These are phyloP conservation scores for Penicillium brasilianum DNA, from an alignment of 2,329 filamentous ascomycete genomes.

Conservation along the genomic window DNA sequence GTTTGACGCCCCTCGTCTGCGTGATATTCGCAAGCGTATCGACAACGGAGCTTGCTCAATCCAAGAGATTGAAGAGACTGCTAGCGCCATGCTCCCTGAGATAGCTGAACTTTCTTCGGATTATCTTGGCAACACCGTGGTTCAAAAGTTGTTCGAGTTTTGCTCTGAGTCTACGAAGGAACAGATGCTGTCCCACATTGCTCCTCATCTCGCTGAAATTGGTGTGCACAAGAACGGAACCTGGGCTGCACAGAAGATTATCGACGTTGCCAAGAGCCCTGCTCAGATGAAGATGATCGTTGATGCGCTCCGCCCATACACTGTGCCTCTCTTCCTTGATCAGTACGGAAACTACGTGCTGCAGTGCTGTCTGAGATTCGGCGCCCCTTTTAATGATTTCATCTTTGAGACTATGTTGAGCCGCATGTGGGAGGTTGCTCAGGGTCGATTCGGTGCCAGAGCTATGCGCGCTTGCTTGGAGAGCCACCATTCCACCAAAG, in stretches of 20 bases:
- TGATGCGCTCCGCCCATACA: slow-evolving; percentile 81
- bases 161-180: slow-evolving; percentile 90
- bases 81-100: slow-evolving; percentile 92
- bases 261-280: slow-evolving; percentile 88
- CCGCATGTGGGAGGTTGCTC: slow-evolving; percentile 89
- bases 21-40: slow-evolving; percentile 96
- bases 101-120: slow-evolving; percentile 94
- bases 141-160: slow-evolving; percentile 97
- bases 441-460: slow-evolving; percentile 91
- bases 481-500: slow-evolving; percentile 91
- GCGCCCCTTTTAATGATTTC: slow-evolving; percentile 86
- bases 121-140: slow-evolving; percentile 98
- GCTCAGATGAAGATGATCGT: slow-evolving; percentile 84
- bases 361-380: slow-evolving; percentile 94
- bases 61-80: slow-evolving; percentile 89
- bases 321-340: slow-evolving; percentile 89
- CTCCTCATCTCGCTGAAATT: slow-evolving; percentile 92
- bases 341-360: slow-evolving; percentile 99
- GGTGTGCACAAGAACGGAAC: slow-evolving; percentile 99
- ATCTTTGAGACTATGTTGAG: slow-evolving; percentile 98
- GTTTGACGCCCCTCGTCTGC: slow-evolving; percentile 90
- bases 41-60: slow-evolving; percentile 89
- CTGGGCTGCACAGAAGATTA: slow-evolving; percentile 99
- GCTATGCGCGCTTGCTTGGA: slow-evolving; percentile 97
- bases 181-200: slow-evolving; percentile 85